Base-by-base conservation (phyloP, 2,329 filamentous ascomycete genomes). In the Akanthomyces lecanii region DNA sequence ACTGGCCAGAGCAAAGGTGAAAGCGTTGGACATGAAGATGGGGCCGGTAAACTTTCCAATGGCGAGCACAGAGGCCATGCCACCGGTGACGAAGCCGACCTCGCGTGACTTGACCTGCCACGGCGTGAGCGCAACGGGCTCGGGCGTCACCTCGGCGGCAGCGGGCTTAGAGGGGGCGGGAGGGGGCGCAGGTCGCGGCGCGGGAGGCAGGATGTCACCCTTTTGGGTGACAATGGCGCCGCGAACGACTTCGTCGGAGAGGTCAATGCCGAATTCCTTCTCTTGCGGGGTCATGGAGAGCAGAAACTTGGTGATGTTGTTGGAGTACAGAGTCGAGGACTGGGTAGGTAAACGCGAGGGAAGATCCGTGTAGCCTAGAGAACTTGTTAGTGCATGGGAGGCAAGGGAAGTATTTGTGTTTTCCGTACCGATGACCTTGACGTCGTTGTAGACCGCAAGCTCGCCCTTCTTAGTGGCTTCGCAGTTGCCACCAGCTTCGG, bases 221-320 rank as follows among this genome's bases (percentile, higher is more conserved):
- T 92, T 85, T 59, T 88, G 84, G 0, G 91, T 93, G 12, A 96
- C 91, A 61, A 96, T 94, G 0, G 91, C 85, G 23, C 91, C 90
- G 40, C 92, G 87, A 7, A 95, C 90, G 28, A 97, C 92, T 74
- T 96, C 92, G 68, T 96, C 92, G 0, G 85, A 82, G 4, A 96
- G 79, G 68, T 96, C 90, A 52, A 96, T 81, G 8, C 91, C 90
- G 66, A 92, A 96, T 44, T 88, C 83, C 66, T 91, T 92, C 2
- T 92, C 87, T 64, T 89, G 84, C 1, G 91, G 90, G 1, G 87
- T 76, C 81, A 96, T 91, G 0, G 92, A 95, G 11, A 97, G 81
- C 33, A 96, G 78, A 63, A 93, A 89, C 72, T 96, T 97, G 67
- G 89, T 92, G 69, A 96, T 93, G 72, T 97, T 97, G 82, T 96